Base-by-base conservation (phyloP, 306 rosid genomes). In the Dalbergia oliveri region DNA sequence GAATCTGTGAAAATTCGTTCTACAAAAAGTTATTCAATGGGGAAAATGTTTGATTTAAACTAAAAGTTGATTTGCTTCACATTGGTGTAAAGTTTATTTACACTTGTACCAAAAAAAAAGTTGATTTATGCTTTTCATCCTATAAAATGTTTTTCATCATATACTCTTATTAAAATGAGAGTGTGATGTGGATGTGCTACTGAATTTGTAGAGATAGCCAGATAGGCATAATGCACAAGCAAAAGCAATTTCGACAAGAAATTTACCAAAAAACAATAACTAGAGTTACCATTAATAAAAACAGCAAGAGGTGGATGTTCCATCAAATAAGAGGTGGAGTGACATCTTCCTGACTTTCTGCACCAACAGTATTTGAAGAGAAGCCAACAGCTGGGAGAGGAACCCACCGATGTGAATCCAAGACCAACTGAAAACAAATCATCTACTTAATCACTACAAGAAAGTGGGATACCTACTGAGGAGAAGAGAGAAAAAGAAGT, bases 341-440 rank as follows among this genome's bases (percentile, higher is more conserved):
- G 79, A 93, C 89, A 80, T 96, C 98, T 66, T 96, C 98, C 68
- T 87, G 97, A 87, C 68, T 90, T 81, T 90, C 93, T 75, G 90
- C 97, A 62, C 94, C 91, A 63, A 85, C 51, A 66, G 83, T 80
- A 74, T 53, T 85, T 12, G 91, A 65, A 11, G 93, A 81, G 86
- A 88, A 96, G 84, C 99, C 99, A 87, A 96, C 89, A 69, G 92
- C 87, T 43, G 99, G 99, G 61, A 93, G 82, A 66, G 98, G 97
- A 79, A 96, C 99, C 99, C 99, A 96, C 61, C 98, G 98, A 88
- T 96, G 99, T 78, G 98, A 93, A 88, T 93, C 99, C 94, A 96
- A 84, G 75, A 95, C 97, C 88, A 93, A 81, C 99, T 95, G 85
- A 67, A 66, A 82, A 31, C 45, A 82, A 75, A 78, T 85, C 69